Evolutionary conservation across 495 filamentous ascomycete species (phyloP).

Genomic region (Penicillium dipodomyicola): DNA sequence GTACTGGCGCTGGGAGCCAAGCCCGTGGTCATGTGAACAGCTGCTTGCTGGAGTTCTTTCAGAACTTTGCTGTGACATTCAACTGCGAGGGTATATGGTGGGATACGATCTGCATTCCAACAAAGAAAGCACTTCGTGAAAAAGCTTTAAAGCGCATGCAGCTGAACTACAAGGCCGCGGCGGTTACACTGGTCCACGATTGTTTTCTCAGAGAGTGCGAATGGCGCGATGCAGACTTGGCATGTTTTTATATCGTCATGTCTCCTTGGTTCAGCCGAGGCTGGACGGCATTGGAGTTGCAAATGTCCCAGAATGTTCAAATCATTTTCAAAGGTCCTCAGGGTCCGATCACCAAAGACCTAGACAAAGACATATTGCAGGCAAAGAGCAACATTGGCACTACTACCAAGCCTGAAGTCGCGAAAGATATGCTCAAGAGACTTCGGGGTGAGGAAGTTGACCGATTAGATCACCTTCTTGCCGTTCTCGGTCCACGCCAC

Average conservation of each 20-base stretch:
- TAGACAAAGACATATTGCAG: conserved; percentile 24
- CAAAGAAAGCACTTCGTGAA: conserved; percentile 16
- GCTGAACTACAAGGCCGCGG: conserved; percentile 23
- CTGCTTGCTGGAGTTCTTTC: conserved; percentile 25
- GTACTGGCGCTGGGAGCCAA: conserved; percentile 24
- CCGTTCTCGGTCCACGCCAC: no score
- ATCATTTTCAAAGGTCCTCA: conserved; percentile 28
- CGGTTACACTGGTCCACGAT: conserved; percentile 34
- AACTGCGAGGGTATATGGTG: conserved; percentile 31
- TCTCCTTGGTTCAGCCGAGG: conserved; percentile 31
- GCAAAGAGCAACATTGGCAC: no score
- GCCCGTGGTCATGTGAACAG: conserved; percentile 20
- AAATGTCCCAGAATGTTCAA: conserved; percentile 27
- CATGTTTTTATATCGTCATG: conserved; percentile 27
- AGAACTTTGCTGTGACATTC: conserved; percentile 16
- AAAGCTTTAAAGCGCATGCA: conserved; percentile 20
- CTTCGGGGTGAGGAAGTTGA: no score
- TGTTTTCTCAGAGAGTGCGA: conserved; percentile 26
- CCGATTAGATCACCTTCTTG: no score
- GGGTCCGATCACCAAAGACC: conserved; percentile 28
- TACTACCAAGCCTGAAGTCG: no score
- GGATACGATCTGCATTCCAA: conserved; percentile 29
- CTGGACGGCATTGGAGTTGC: conserved; percentile 32
- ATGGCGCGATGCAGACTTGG: conserved; percentile 22
- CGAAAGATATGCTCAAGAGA: no score